These are phyloP conservation scores for Aspergillus pseudoviridinutans DNA, from an alignment of 2,329 filamentous ascomycete species.

Conservation along the genomic window DNA sequence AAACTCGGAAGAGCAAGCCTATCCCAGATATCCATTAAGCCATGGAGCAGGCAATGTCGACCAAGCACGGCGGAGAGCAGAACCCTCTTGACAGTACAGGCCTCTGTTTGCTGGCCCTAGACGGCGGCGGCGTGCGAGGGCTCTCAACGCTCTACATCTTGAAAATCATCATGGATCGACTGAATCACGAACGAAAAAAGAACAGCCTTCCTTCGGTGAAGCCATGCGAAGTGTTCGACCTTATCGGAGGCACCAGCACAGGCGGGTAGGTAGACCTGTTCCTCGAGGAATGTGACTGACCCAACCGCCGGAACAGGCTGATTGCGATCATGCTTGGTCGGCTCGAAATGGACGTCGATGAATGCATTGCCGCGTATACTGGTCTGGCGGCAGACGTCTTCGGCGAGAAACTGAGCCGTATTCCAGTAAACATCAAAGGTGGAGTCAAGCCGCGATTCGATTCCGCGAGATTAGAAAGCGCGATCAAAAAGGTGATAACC, in stretches of 20 bases:
- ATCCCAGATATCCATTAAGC: too few species aligned
- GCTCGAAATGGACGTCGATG: slow-evolving; percentile 42
- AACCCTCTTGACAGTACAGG: slow-evolving; percentile 8
- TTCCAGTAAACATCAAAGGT: neutral
- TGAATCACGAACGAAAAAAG: slow-evolving; percentile 1
- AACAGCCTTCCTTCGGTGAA: slow-evolving; percentile 15
- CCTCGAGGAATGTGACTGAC: too few species aligned
- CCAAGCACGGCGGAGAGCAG: neutral
- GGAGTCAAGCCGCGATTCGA: neutral
- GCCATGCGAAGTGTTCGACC: slow-evolving; percentile 38
- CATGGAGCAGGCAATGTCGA: neutral
- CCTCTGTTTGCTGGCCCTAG: slow-evolving; percentile 18
- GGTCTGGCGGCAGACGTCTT: slow-evolving; percentile 38
- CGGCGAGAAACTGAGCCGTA: neutral
- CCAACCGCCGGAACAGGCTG: slow-evolving; percentile 26
- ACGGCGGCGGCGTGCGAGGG: slow-evolving; percentile 41
- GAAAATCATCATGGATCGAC: slow-evolving; percentile 30
- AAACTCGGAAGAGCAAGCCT: too few species aligned
- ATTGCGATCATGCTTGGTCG: slow-evolving; percentile 49
- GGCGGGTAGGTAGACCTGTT: slow-evolving; percentile 28
- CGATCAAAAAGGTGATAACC: neutral
- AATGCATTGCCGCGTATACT: slow-evolving; percentile 43
- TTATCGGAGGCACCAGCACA: slow-evolving; percentile 40
- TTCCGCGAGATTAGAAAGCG: neutral
- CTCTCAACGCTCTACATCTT: slow-evolving; percentile 38